Conservation (phyloP, 352 stramenopile species). For the Globisporangium middletonii region DNA sequence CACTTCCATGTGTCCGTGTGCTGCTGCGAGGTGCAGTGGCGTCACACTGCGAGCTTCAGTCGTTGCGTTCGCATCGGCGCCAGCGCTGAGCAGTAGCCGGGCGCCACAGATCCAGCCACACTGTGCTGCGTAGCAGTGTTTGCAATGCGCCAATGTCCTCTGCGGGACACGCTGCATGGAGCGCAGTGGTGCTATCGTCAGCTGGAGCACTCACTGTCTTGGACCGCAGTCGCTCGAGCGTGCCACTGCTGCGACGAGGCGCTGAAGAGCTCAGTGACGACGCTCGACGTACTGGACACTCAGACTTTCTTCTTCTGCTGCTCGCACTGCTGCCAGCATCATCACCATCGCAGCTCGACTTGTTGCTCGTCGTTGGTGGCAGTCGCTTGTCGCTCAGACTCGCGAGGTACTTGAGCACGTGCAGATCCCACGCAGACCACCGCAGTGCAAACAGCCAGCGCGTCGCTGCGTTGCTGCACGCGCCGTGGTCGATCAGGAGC, state of each 20-base stretch:
- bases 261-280: neutral
- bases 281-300: slow-evolving; percentile 2
- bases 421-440: slow-evolving; percentile 10
- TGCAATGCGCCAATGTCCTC: no score
- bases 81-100: slow-evolving; percentile 17
- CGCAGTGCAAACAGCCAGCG: slow-evolving; percentile 19
- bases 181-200: no score
- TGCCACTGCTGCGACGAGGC: neutral
- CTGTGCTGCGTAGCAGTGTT: slow-evolving; percentile 10
- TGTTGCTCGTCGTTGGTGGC: neutral
- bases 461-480: slow-evolving; percentile 11
- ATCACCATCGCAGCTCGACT: neutral
- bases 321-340: slow-evolving; percentile 3
- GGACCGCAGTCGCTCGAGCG: no score
- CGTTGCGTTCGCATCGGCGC: slow-evolving; percentile 19
- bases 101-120: slow-evolving; percentile 22
- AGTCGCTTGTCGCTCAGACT: neutral
- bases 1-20: slow-evolving; percentile 18
- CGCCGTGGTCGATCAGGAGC: slow-evolving; percentile 27
- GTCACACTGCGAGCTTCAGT: slow-evolving; percentile 5
- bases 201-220: no score
- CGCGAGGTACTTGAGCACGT: slow-evolving; percentile 26
- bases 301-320: slow-evolving; percentile 7
- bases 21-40: slow-evolving; percentile 22
- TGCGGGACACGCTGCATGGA: no score